Evolutionary conservation across 768 basidiomycete genomes (phyloP).

Genomic region (Boletales sp.): DNA sequence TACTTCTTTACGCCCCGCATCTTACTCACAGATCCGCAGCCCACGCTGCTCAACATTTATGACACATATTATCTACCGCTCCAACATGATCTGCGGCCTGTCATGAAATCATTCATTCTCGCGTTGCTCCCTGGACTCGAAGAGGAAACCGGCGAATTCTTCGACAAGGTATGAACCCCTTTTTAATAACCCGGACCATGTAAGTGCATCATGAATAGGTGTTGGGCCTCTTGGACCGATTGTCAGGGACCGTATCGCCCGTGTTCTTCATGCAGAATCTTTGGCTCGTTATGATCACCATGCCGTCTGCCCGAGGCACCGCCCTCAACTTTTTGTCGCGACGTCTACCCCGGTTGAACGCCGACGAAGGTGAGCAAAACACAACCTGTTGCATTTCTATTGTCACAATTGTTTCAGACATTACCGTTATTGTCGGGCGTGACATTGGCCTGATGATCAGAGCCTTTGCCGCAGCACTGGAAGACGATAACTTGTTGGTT

Average conservation of each 20-base stretch:
- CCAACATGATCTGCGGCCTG: conserved; percentile 73
- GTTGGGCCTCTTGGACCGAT: conserved; percentile 68
- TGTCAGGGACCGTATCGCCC: conserved; percentile 80
- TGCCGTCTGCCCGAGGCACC: conserved; percentile 78
- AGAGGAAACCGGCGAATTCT: conserved; percentile 97
- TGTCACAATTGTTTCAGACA: conserved; percentile 39
- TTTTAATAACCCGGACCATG: background rate
- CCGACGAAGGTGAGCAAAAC: conserved; percentile 58
- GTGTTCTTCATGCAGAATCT: conserved; percentile 95
- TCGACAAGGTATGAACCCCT: conserved; percentile 63
- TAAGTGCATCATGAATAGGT: conserved; percentile 48
- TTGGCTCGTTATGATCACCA: conserved; percentile 91
- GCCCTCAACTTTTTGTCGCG: conserved; percentile 85
- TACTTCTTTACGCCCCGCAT: background rate
- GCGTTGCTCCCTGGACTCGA: conserved; percentile 93
- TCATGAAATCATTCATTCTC: conserved; percentile 93
- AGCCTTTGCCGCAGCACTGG: conserved; percentile 86
- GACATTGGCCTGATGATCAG: conserved; percentile 94
- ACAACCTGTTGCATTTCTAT: background rate
- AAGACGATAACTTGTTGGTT: conserved; percentile 91
- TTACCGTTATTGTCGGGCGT: conserved; percentile 69
- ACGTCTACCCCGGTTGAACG: conserved; percentile 65
- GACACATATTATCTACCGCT: conserved; percentile 90
- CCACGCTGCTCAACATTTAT: conserved; percentile 85
- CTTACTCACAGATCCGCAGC: conserved; percentile 40